These are phyloP conservation scores for Neurospora sp. DNA, from an alignment of 495 filamentous ascomycete genomes.

Conservation along the genomic window DNA sequence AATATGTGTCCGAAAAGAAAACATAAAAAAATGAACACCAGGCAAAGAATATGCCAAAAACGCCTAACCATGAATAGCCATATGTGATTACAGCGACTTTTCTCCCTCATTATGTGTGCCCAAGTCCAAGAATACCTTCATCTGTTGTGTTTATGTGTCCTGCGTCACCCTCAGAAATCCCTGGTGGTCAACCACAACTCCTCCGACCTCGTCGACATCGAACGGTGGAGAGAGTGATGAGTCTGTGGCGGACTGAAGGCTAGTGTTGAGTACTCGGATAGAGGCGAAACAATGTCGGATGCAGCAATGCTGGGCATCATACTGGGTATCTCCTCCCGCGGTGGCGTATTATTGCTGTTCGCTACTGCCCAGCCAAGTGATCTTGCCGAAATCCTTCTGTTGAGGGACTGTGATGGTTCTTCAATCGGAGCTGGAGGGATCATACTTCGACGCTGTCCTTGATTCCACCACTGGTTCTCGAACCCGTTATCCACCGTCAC, in stretches of 20 bases:
- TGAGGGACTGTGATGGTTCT: neutral
- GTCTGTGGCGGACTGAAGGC: neutral
- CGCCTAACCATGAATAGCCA: neutral
- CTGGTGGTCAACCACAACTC: conserved; percentile 17
- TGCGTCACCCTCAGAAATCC: neutral
- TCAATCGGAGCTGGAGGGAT: neutral
- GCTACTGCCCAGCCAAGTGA: conserved; percentile 12
- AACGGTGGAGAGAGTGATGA: conserved; percentile 12
- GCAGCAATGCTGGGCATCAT: neutral
- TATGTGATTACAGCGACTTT: neutral
- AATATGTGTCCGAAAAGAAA: neutral
- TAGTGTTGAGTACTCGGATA: neutral
- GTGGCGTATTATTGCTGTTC: neutral
- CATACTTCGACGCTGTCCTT: conserved; percentile 23
- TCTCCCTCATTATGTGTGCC: neutral
- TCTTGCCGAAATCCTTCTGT: neutral
- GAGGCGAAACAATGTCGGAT: conserved; percentile 4
- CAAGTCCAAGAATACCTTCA: neutral
- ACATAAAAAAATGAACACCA: neutral
- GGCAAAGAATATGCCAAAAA: neutral
- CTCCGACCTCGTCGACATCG: conserved; percentile 20
- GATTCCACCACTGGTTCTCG: conserved; percentile 43
- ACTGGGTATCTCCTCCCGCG: neutral
- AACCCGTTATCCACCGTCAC: conserved; percentile 47
- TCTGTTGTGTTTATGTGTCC: neutral